These are phyloP conservation scores for Aspergillus pseudoterreus DNA, from an alignment of 2,329 filamentous ascomycete species.

Conservation along the genomic window DNA sequence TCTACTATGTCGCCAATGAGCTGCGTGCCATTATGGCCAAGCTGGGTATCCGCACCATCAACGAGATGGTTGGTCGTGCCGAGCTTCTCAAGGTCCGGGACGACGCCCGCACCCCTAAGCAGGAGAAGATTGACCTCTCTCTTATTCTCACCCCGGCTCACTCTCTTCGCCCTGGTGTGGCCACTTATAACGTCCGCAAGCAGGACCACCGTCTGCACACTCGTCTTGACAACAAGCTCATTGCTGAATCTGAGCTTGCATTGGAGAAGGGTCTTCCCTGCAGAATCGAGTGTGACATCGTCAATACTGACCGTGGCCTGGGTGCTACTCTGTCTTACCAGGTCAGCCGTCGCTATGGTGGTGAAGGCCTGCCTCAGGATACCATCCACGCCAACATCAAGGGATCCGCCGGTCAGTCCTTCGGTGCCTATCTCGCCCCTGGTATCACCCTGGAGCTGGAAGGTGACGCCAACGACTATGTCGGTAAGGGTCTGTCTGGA, in stretches of 20 bases:
- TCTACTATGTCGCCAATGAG: slow-evolving; percentile 96
- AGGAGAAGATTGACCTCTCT: slow-evolving; percentile 86
- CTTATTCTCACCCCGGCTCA: slow-evolving; percentile 94
- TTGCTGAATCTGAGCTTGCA: slow-evolving; percentile 89
- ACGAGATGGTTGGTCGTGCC: slow-evolving; percentile 94
- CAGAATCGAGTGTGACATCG: slow-evolving; percentile 89
- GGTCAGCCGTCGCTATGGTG: slow-evolving; percentile 87
- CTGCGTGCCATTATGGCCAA: slow-evolving; percentile 95
- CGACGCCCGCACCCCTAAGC: slow-evolving; percentile 83
- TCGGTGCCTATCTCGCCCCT: slow-evolving; percentile 88
- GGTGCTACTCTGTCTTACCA: slow-evolving; percentile 94
- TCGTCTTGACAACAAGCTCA: slow-evolving; percentile 93
- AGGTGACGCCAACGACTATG: slow-evolving; percentile 94
- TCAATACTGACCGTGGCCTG: slow-evolving; percentile 93
- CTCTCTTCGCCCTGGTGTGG: slow-evolving; percentile 87
- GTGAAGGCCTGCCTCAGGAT: slow-evolving; percentile 82
- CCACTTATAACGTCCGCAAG: slow-evolving; percentile 96
- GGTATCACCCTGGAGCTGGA: slow-evolving; percentile 94
- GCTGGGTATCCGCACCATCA: slow-evolving; percentile 89
- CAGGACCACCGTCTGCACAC: slow-evolving; percentile 93
- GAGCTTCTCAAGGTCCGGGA: slow-evolving; percentile 84
- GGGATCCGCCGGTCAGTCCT: slow-evolving; percentile 93
- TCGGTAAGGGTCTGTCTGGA: slow-evolving; percentile 91
- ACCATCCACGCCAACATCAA: slow-evolving; percentile 96
- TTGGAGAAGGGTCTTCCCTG: slow-evolving; percentile 91